Conservation (phyloP, 1,139 yeast genomes). For the Suhomyces ambrosiae region DNA sequence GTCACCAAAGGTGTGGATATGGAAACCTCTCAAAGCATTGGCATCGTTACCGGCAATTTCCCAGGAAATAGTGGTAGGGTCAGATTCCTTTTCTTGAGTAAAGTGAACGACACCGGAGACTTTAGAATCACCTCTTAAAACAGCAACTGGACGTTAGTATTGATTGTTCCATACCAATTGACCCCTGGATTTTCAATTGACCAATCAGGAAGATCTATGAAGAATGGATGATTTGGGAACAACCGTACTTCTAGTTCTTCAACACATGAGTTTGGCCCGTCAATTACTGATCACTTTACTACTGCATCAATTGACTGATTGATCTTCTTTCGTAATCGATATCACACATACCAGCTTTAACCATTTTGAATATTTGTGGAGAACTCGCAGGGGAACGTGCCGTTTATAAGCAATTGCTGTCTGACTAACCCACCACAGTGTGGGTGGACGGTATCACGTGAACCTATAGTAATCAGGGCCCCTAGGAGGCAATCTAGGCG, state of each 20-base stretch:
- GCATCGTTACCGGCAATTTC: constrained; percentile 87
- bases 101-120: constrained; percentile 85
- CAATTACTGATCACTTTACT: background rate
- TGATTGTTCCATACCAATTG: too few relatives aligned
- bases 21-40: constrained; percentile 94
- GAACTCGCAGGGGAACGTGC: constrained; percentile 1
- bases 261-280: too few relatives aligned
- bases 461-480: background rate
- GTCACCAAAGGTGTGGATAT: constrained; percentile 96
- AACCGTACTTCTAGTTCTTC: too few relatives aligned
- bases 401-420: constrained; percentile 10
- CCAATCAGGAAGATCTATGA: background rate
- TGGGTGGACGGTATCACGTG: constrained; percentile 5
- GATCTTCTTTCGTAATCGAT: too few relatives aligned
- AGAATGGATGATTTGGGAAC: too few relatives aligned
- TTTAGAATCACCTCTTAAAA: constrained; percentile 89
- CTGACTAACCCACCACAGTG: constrained; percentile 5
- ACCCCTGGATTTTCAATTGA: too few relatives aligned
- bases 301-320: background rate
- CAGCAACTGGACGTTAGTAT: constrained; percentile 67
- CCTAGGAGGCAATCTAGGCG: background rate
- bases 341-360: constrained; percentile 44
- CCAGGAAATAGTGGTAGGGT: constrained; percentile 84
- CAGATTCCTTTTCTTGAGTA: constrained; percentile 77
- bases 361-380: constrained; percentile 24